Evolutionary conservation across 2,329 filamentous ascomycete species (phyloP).

Genomic region (Paraconiothyrium sp.): DNA sequence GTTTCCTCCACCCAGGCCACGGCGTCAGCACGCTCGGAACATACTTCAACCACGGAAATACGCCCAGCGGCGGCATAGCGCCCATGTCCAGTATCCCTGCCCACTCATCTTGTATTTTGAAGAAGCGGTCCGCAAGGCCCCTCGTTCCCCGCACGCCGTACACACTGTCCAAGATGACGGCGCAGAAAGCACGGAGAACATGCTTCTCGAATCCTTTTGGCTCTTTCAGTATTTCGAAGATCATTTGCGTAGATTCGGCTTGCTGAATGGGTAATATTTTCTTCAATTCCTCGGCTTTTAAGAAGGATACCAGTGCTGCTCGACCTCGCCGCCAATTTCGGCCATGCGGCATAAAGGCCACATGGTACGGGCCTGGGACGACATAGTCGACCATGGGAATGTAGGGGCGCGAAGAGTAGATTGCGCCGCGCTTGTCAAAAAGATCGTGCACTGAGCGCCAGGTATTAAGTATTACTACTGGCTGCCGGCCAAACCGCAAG

Average conservation of each 20-base stretch:
- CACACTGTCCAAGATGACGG: constrained; percentile 21
- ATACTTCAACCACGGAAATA: constrained; percentile 21
- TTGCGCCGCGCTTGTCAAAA: constrained; percentile 60
- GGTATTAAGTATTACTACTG: constrained; percentile 59
- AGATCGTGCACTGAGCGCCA: constrained; percentile 61
- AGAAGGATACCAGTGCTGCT: constrained; percentile 13
- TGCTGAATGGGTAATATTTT: constrained; percentile 23
- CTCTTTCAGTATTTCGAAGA: constrained; percentile 18
- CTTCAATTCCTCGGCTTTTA: constrained; percentile 11
- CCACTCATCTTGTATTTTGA: constrained; percentile 21
- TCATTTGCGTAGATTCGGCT: constrained; percentile 24
- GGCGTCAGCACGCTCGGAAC: constrained; percentile 22
- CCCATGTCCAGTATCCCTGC: constrained; percentile 17
- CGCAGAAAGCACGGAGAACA: constrained; percentile 19
- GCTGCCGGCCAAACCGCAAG: constrained; percentile 28
- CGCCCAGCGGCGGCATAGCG: constrained; percentile 17
- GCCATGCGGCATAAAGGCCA: constrained; percentile 33
- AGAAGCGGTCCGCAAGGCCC: constrained; percentile 15
- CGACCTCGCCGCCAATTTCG: constrained; percentile 18
- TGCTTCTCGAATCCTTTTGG: constrained; percentile 15
- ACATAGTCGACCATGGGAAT: constrained; percentile 26
- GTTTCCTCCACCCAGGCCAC: constrained; percentile 22
- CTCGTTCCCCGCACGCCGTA: constrained; percentile 21
- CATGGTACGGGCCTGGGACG: not conserved
- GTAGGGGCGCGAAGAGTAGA: constrained; percentile 60